Evolutionary conservation across 495 filamentous ascomycete genomes (phyloP).

Genomic region (Aspergillus sclerotioniger): DNA sequence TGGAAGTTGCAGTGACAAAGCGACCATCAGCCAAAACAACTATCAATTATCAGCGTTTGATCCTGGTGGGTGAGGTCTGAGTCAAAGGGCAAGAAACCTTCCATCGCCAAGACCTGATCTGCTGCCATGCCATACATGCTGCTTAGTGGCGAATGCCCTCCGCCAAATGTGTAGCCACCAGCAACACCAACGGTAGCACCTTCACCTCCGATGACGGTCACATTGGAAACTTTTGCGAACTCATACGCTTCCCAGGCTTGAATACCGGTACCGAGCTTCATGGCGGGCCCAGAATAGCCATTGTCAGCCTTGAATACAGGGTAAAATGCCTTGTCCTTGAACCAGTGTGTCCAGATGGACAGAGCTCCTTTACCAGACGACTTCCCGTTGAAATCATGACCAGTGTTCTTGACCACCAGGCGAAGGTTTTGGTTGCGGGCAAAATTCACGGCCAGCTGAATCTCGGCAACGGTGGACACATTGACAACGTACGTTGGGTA

Average conservation of each 20-base stretch:
- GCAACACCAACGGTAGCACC: constrained; percentile 36
- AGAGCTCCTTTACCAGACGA: constrained; percentile 57
- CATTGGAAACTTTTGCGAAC: constrained; percentile 41
- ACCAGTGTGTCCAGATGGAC: constrained; percentile 58
- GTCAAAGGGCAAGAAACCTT: constrained; percentile 19
- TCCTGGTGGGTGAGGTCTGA: neutral
- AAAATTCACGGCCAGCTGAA: constrained; percentile 63
- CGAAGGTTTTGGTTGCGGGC: constrained; percentile 58
- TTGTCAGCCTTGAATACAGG: constrained; percentile 29
- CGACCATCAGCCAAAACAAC: constrained; percentile 56
- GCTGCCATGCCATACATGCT: constrained; percentile 30
- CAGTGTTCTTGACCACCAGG: constrained; percentile 68
- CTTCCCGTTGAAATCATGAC: constrained; percentile 64
- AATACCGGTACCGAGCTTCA: constrained; percentile 57
- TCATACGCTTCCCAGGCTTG: constrained; percentile 52
- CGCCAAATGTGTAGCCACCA: constrained; percentile 44
- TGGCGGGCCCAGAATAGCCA: constrained; percentile 48
- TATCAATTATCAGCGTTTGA: neutral
- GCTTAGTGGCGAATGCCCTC: constrained; percentile 35
- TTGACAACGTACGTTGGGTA: constrained; percentile 62
- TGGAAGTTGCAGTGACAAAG: constrained; percentile 49
- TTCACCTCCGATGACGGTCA: constrained; percentile 55
- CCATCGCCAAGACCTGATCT: constrained; percentile 43
- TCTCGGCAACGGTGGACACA: constrained; percentile 51
- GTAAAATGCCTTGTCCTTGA: constrained; percentile 46